Evolutionary conservation across 768 basidiomycete species (phyloP).

Genomic region (Leccinum broughii): DNA sequence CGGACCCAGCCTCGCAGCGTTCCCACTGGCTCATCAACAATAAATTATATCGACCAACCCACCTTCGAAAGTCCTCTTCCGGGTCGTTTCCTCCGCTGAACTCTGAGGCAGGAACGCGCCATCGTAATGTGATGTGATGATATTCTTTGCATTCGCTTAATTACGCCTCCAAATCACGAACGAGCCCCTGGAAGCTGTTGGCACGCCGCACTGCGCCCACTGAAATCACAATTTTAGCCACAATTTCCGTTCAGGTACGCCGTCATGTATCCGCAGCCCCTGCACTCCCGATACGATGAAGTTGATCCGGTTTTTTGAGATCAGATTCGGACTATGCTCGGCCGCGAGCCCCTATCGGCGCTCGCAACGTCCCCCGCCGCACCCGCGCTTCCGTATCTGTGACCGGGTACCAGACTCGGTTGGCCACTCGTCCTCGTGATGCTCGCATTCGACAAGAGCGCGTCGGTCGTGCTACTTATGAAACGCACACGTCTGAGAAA

Average conservation of each 20-base stretch:
- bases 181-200: slow-evolving; percentile 23
- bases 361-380: slow-evolving; percentile 20
- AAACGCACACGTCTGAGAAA: slow-evolving; percentile 37
- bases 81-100: slow-evolving; percentile 1
- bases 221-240: slow-evolving; percentile 35
- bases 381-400: slow-evolving; percentile 24
- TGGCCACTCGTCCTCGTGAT: slow-evolving; percentile 22
- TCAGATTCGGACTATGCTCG: slow-evolving; percentile 16
- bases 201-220: slow-evolving; percentile 40
- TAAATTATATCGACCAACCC: not conserved
- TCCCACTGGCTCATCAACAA: slow-evolving; percentile 13
- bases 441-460: slow-evolving; percentile 34
- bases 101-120: slow-evolving; percentile 36
- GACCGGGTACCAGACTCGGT: slow-evolving; percentile 17
- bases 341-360: slow-evolving; percentile 23
- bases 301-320: slow-evolving; percentile 29
- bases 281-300: not conserved
- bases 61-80: slow-evolving; percentile 6
- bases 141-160: slow-evolving; percentile 34
- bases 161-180: slow-evolving; percentile 43
- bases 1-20: slow-evolving; percentile 30
- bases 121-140: slow-evolving; percentile 29
- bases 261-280: not conserved
- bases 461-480: slow-evolving; percentile 47
- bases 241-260: not conserved